These are phyloP conservation scores for Hysterium pulicare DNA, from an alignment of 2,329 filamentous ascomycete species.

Conservation along the genomic window DNA sequence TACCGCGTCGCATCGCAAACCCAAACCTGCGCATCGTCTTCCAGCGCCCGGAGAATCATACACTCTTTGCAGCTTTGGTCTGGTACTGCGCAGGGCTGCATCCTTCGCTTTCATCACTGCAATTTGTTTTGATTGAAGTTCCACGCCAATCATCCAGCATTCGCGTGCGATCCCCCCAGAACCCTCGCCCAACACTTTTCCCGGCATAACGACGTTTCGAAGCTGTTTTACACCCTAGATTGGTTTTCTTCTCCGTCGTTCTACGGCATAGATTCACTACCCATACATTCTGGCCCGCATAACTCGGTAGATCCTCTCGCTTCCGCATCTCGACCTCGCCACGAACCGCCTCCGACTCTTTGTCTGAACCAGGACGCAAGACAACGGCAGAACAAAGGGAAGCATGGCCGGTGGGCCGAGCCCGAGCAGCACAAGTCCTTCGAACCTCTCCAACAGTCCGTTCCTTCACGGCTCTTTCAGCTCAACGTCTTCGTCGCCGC, in stretches of 20 bases:
- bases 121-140: conserved; percentile 14
- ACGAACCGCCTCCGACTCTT: conserved; percentile 22
- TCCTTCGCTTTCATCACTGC: conserved; percentile 8
- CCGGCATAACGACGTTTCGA: conserved; percentile 33
- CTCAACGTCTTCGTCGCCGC: conserved; percentile 40
- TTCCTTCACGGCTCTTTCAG: conserved; percentile 39
- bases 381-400: conserved; percentile 32
- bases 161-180: conserved; percentile 14
- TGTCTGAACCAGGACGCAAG: conserved; percentile 26
- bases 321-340: conserved; percentile 16
- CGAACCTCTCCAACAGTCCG: conserved; percentile 38
- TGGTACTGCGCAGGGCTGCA: conserved; percentile 11
- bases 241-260: conserved; percentile 13
- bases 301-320: conserved; percentile 16
- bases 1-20: conserved; percentile 13
- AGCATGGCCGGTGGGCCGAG: conserved; percentile 40
- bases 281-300: conserved; percentile 18
- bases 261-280: conserved; percentile 16
- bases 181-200: conserved; percentile 11
- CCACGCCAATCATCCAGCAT: conserved; percentile 21
- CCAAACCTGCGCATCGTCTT: conserved; percentile 9
- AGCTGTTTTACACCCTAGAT: conserved; percentile 29
- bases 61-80: conserved; percentile 9
- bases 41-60: conserved; percentile 4
- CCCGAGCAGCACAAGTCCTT: conserved; percentile 41